Evolutionary conservation across 352 stramenopile genomes (phyloP), one percentile per base, ranked within the genome.

Genomic region (Phytopythium boreale): DNA sequence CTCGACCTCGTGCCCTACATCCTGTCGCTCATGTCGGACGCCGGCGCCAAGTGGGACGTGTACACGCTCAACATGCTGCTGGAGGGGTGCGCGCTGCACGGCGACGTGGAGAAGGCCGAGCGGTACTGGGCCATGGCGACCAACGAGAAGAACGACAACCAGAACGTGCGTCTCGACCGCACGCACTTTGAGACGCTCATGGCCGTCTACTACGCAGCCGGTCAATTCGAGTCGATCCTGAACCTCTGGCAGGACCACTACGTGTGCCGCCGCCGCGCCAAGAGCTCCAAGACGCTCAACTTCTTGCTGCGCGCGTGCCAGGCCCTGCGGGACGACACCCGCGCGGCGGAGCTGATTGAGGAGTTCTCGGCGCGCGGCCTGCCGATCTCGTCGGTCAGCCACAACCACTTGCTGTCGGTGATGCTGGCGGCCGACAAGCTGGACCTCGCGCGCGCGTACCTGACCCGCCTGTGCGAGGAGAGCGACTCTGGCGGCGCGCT

Each of bases 1-100:
- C 44, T 76, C 27, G 75, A 89, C 19, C 61, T 87, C 43, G 63
- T 92, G 51, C 75, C 80, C 11, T 64, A 71, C 39, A 82, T 92
- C 19, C 66, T 91, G 22, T 75, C 74, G 7, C 68, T 76, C 29
- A 90, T 91, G 75, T 64, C 46, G 12, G 58, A 77, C 29, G 69
- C 76, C 50, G 63, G 61, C 9, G 66, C 81, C 59, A 74, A 80
- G 41, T 94, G 85, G 85, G 79, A 92, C 60, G 70, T 85, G 20
- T 88, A 82, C 70, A 94, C 87, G 43, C 72, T 94, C 52, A 94
- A 91, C 46, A 84, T 79, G 44, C 70, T 96, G 57, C 68, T 96
- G 17, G 75, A 92, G 59, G 74, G 71, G 29, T 94, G 87, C 26
- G 69, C 74, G 31, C 55, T 83, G 8, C 61, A 62, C 4, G 71